These are phyloP conservation scores for Backusella australiensis DNA, from an alignment of 192 early-diverging fungal species.

Conservation along the genomic window DNA sequence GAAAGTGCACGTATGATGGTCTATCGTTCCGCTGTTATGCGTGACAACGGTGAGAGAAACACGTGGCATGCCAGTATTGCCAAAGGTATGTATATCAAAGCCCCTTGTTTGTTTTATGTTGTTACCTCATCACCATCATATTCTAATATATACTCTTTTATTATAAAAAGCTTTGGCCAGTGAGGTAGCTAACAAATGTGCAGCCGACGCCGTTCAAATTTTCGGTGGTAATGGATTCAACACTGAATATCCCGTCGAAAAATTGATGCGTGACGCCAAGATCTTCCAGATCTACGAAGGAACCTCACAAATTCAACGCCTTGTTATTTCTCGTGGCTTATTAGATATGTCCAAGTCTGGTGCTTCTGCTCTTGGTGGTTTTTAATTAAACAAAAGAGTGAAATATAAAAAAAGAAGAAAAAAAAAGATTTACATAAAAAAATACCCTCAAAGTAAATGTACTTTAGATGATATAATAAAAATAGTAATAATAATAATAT, in stretches of 20 bases:
- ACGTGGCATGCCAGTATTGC: constrained; percentile 94
- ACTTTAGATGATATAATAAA: neutral
- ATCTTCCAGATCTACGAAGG: constrained; percentile 98
- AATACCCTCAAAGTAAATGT: neutral
- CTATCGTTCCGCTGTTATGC: constrained; percentile 75
- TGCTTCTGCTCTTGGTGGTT: constrained; percentile 26
- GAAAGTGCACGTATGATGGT: constrained; percentile 88
- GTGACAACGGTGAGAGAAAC: constrained; percentile 85
- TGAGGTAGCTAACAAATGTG: constrained; percentile 78
- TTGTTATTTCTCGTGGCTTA: constrained; percentile 84
- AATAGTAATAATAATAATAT: neutral
- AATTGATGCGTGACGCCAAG: constrained; percentile 91
- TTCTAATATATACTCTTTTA: neutral
- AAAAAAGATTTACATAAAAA: neutral
- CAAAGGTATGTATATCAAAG: constrained; percentile 53
- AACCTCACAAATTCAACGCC: constrained; percentile 92
- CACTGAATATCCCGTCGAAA: constrained; percentile 93
- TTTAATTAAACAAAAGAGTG: constrained; percentile 10
- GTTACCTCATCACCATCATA: neutral
- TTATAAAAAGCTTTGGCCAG: constrained; percentile 55
- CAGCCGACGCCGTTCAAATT: constrained; percentile 91
- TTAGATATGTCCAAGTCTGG: constrained; percentile 57
- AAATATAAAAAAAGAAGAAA: neutral
- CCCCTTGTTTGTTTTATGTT: neutral
- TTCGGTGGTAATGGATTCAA: constrained; percentile 89